Conservation (phyloP, 2,329 filamentous ascomycete genomes). For the Talaromyces rugulosus region DNA sequence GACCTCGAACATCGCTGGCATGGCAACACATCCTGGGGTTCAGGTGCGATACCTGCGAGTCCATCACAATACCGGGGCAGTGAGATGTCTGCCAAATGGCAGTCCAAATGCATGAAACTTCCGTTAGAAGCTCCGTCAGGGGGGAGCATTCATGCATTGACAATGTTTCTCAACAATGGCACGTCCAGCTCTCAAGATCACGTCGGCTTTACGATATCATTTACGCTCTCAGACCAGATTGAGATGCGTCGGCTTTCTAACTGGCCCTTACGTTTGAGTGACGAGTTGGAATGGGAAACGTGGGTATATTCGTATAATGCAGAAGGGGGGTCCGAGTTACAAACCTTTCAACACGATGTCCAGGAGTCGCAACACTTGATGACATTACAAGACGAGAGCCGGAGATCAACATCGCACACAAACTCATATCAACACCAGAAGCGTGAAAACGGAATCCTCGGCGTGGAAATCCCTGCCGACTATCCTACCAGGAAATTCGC, state of each 20-base stretch:
- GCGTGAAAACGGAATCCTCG: background rate
- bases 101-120: conserved; percentile 24
- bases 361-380: conserved; percentile 22
- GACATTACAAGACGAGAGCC: conserved; percentile 22
- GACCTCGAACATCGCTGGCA: conserved; percentile 21
- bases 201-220: conserved; percentile 32
- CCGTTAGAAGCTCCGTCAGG: conserved; percentile 14
- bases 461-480: background rate
- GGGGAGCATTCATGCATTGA: conserved; percentile 24
- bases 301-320: conserved; percentile 18
- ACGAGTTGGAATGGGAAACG: conserved; percentile 17
- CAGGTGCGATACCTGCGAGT: conserved; percentile 20
- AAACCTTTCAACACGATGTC: conserved; percentile 21
- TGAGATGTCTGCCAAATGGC: conserved; percentile 21
- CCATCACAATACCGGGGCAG: conserved; percentile 15
- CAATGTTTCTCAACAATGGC: conserved; percentile 21
- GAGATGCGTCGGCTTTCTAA: conserved; percentile 24
- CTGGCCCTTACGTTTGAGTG: conserved; percentile 19
- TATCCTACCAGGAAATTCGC: conserved; percentile 15
- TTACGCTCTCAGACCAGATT: conserved; percentile 23
- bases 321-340: conserved; percentile 21
- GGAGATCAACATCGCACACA: background rate
- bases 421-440: background rate
- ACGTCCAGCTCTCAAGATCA: conserved; percentile 17
- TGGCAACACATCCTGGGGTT: conserved; percentile 19